These are phyloP conservation scores for Phaeotremella fagi DNA, from an alignment of 768 basidiomycete genomes.

Conservation along the genomic window DNA sequence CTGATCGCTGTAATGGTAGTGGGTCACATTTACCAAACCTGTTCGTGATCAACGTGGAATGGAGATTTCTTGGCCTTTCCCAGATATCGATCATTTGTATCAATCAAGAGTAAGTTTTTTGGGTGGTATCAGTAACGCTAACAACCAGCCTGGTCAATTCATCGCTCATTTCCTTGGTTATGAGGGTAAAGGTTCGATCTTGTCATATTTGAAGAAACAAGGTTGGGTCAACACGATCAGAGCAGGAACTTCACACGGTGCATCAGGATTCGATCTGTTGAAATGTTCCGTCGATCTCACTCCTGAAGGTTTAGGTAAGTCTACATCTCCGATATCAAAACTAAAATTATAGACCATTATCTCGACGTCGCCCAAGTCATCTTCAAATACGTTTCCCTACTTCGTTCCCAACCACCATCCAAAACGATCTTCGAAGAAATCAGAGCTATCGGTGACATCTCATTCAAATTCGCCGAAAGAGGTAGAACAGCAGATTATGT, in stretches of 20 bases:
- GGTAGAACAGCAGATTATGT: constrained; percentile 73
- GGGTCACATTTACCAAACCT: constrained; percentile 62
- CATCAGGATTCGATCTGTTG: constrained; percentile 75
- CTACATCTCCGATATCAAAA: neutral
- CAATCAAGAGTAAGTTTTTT: constrained; percentile 56
- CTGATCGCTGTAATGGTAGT: neutral
- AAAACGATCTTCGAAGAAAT: constrained; percentile 72
- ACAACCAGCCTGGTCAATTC: constrained; percentile 60
- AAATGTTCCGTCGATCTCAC: constrained; percentile 78
- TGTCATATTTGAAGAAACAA: constrained; percentile 81
- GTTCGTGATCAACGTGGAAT: constrained; percentile 79
- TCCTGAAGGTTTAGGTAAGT: constrained; percentile 75
- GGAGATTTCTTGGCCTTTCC: constrained; percentile 63
- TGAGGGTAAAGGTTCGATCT: constrained; percentile 79
- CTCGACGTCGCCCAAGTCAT: constrained; percentile 62
- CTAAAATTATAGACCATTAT: constrained; percentile 60
- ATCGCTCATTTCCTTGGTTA: constrained; percentile 68
- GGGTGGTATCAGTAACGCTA: neutral
- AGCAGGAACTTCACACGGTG: constrained; percentile 66
- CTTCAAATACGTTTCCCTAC: constrained; percentile 64
- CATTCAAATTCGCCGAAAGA: constrained; percentile 85
- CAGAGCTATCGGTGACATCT: constrained; percentile 63
- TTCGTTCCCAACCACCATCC: constrained; percentile 47
- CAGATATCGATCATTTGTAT: constrained; percentile 46
- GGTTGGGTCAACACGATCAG: constrained; percentile 77